Evolutionary conservation across 306 rosid genomes (phyloP).

Genomic region (Boehmeria nivea): DNA sequence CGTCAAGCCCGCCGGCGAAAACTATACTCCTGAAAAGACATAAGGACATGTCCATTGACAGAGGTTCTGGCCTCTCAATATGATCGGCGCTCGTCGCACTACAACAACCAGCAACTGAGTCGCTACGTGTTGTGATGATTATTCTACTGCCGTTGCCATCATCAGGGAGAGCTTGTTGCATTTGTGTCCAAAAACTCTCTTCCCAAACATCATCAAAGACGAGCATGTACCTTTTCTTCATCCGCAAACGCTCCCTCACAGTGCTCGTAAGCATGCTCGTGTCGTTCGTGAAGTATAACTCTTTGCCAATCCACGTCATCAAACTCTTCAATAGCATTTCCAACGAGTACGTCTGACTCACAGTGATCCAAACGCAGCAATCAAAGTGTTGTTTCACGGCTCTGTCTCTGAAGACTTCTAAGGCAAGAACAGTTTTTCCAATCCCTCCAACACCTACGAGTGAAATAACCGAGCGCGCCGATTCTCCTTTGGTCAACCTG

Average conservation of each 20-base stretch:
- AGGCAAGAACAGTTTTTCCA: neutral
- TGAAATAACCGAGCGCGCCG: neutral
- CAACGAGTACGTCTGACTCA: too few species aligned
- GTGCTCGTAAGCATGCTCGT: neutral
- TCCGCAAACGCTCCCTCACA: neutral
- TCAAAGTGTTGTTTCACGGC: too few species aligned
- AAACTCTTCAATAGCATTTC: neutral
- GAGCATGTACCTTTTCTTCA: constrained; percentile 1
- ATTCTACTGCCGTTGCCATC: constrained; percentile 10
- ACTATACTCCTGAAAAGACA: too few species aligned
- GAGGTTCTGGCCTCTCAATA: neutral
- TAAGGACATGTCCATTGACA: neutral
- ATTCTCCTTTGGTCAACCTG: neutral
- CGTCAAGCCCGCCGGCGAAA: too few species aligned
- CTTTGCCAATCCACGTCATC: too few species aligned
- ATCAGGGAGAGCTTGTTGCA: constrained; percentile 4
- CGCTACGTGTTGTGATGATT: constrained; percentile 1
- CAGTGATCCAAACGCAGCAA: too few species aligned
- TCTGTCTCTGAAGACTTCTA: neutral
- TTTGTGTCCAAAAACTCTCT: neutral
- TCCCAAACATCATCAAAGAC: constrained; percentile 17
- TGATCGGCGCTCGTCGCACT: neutral
- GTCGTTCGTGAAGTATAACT: too few species aligned
- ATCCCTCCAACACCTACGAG: neutral
- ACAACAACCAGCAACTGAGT: neutral